phyloP scores from a whole-genome alignment of 2,329 filamentous ascomycete species.

The Sclerotinia sclerotiorum region DNA sequence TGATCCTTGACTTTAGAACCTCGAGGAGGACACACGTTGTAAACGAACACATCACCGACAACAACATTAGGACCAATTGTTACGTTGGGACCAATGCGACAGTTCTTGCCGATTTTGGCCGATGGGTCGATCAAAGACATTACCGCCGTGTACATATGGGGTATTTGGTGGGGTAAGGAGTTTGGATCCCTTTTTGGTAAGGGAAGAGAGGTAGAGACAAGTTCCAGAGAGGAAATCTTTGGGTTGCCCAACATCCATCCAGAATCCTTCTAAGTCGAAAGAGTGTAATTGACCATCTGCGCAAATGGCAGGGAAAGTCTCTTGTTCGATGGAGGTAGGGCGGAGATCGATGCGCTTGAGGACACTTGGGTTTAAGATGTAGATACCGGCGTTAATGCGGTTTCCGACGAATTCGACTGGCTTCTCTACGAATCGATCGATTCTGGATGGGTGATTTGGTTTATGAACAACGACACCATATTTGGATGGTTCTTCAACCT shows the following conservation, averaged over 20 bases:
- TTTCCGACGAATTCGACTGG: slow-evolving; percentile 98
- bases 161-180: slow-evolving; percentile 72
- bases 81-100: slow-evolving; percentile 95
- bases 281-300: slow-evolving; percentile 89
- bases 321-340: slow-evolving; percentile 96
- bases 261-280: slow-evolving; percentile 95
- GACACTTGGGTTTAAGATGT: slow-evolving; percentile 92
- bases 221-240: slow-evolving; percentile 98
- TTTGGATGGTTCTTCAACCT: slow-evolving; percentile 98
- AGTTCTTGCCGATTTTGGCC: slow-evolving; percentile 97
- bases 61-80: slow-evolving; percentile 92
- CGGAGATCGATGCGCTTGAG: slow-evolving; percentile 91
- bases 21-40: slow-evolving; percentile 82
- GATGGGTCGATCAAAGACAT: slow-evolving; percentile 94
- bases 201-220: slow-evolving; percentile 90
- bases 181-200: slow-evolving; percentile 87
- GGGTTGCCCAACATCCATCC: slow-evolving; percentile 99
- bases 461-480: slow-evolving; percentile 99
- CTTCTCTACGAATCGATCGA: slow-evolving; percentile 99
- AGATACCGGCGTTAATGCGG: slow-evolving; percentile 97
- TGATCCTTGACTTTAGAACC: slow-evolving; percentile 97
- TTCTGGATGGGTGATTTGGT: slow-evolving; percentile 83
- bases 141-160: slow-evolving; percentile 85
- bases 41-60: slow-evolving; percentile 88
- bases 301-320: slow-evolving; percentile 95